phyloP scores from a whole-genome alignment of 768 basidiomycete species.

The Tricholomella constricta region DNA sequence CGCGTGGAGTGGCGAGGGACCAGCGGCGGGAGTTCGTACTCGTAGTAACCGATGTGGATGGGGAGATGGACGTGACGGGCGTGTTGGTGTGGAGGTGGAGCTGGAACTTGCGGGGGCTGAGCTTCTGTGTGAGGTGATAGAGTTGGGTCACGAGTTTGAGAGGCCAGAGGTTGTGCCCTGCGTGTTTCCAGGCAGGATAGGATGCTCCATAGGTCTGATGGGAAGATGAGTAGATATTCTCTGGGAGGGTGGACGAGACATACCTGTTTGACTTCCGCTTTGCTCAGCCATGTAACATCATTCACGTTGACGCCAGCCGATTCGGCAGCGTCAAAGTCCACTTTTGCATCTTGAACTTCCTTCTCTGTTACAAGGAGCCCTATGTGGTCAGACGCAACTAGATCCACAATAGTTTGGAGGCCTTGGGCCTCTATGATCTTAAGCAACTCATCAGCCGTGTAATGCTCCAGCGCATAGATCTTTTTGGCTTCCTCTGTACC shows the following conservation, averaged over 20 bases:
- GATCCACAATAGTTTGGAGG: conserved; percentile 55
- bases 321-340: conserved; percentile 55
- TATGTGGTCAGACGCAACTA: conserved; percentile 59
- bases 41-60: conserved; percentile 9
- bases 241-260: conserved; percentile 7
- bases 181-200: conserved; percentile 53
- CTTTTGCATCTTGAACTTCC: conserved; percentile 38
- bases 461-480: conserved; percentile 55
- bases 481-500: conserved; percentile 58
- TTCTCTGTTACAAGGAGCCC: conserved; percentile 48
- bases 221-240: not conserved
- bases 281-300: conserved; percentile 46
- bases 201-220: conserved; percentile 44
- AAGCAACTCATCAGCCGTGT: conserved; percentile 53
- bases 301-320: conserved; percentile 51
- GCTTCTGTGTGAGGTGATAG: conserved; percentile 43
- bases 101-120: conserved; percentile 31
- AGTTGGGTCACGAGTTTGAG: conserved; percentile 77
- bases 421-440: conserved; percentile 46
- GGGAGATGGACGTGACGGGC: conserved; percentile 54
- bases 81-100: conserved; percentile 74
- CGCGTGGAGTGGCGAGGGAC: conserved; percentile 67
- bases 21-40: conserved; percentile 45
- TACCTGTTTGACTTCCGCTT: conserved; percentile 52
- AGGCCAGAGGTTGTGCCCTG: conserved; percentile 74